phyloP scores from a whole-genome alignment of 2,329 filamentous ascomycete species.

The Diplodia sapinea region DNA sequence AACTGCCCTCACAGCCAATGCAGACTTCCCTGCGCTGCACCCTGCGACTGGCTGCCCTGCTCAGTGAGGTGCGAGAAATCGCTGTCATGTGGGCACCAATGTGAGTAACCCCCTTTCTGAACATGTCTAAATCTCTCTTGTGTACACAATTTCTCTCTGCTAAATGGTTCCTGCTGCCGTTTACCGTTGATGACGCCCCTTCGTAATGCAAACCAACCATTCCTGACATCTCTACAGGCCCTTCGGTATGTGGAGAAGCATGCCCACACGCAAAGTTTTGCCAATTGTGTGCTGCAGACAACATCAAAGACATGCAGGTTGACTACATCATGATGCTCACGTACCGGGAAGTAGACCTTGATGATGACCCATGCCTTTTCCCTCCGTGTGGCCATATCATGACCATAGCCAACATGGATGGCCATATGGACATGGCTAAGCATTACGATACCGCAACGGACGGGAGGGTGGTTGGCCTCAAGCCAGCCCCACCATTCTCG shows the following conservation, averaged over 20 bases:
- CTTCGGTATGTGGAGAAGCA: slow-evolving; percentile 67
- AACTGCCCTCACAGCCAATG: slow-evolving; percentile 60
- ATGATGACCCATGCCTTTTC: slow-evolving; percentile 67
- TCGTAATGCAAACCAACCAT: too few species aligned
- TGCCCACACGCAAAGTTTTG: slow-evolving; percentile 63
- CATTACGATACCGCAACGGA: slow-evolving; percentile 55
- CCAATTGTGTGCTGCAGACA: slow-evolving; percentile 58
- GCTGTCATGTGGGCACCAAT: slow-evolving; percentile 67
- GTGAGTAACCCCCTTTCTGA: slow-evolving; percentile 36
- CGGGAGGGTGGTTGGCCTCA: slow-evolving; percentile 45
- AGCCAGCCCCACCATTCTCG: slow-evolving; percentile 36
- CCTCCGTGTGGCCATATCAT: slow-evolving; percentile 68
- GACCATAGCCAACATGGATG: slow-evolving; percentile 66
- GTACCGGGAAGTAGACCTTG: slow-evolving; percentile 64
- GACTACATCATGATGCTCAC: slow-evolving; percentile 62
- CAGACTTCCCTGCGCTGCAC: slow-evolving; percentile 66
- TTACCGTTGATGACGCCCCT: too few species aligned
- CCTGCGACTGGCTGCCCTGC: slow-evolving; percentile 72
- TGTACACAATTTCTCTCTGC: too few species aligned
- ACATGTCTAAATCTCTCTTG: too few species aligned
- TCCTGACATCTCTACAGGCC: slow-evolving; percentile 37
- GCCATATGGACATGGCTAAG: slow-evolving; percentile 61
- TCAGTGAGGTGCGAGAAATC: slow-evolving; percentile 61
- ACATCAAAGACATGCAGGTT: slow-evolving; percentile 53
- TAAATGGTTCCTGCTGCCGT: too few species aligned